Evolutionary conservation across 1,284 basidiomycete genomes (phyloP).

Genomic region (Filobasidium uniguttulatum): DNA sequence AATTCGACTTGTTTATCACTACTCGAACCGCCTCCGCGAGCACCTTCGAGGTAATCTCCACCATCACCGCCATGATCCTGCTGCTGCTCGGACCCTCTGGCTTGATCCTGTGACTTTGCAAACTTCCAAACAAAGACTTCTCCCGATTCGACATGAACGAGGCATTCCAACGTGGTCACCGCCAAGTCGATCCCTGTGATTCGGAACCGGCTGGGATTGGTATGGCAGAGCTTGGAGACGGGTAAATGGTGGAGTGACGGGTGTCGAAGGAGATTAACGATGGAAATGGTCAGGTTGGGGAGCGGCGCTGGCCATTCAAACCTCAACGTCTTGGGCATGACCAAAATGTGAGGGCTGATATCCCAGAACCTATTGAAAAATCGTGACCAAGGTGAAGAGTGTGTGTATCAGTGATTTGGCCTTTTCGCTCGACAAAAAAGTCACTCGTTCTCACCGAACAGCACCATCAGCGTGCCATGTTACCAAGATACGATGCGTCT

Average conservation of each 20-base stretch:
- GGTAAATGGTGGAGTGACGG: slow-evolving; percentile 28
- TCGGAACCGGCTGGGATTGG: slow-evolving; percentile 26
- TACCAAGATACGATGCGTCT: slow-evolving; percentile 54
- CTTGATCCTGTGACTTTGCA: slow-evolving; percentile 24
- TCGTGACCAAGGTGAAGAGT: background rate
- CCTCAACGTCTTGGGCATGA: slow-evolving; percentile 39
- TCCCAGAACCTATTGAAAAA: slow-evolving; percentile 33
- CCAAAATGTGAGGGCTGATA: slow-evolving; percentile 51
- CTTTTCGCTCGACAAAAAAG: no score
- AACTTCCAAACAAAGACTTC: slow-evolving; percentile 53
- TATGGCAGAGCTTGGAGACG: slow-evolving; percentile 30
- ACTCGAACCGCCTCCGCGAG: slow-evolving; percentile 10
- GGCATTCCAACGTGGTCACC: slow-evolving; percentile 53
- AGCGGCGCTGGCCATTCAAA: slow-evolving; percentile 50
- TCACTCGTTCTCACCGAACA: slow-evolving; percentile 44
- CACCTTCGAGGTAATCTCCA: background rate
- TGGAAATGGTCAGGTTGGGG: slow-evolving; percentile 50
- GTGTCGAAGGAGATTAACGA: slow-evolving; percentile 40
- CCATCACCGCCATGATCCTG: background rate
- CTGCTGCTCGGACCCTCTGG: slow-evolving; percentile 14
- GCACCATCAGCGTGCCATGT: slow-evolving; percentile 53
- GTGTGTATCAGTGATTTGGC: no score
- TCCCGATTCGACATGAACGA: slow-evolving; percentile 49
- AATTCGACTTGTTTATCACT: slow-evolving; percentile 21
- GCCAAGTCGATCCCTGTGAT: slow-evolving; percentile 50